A percentile compares a stretch with the other conserved stretches of the same genome.
Evolutionary conservation across 139 green algal species (phyloP).

Genomic region (Coelastrella sp.): DNA sequence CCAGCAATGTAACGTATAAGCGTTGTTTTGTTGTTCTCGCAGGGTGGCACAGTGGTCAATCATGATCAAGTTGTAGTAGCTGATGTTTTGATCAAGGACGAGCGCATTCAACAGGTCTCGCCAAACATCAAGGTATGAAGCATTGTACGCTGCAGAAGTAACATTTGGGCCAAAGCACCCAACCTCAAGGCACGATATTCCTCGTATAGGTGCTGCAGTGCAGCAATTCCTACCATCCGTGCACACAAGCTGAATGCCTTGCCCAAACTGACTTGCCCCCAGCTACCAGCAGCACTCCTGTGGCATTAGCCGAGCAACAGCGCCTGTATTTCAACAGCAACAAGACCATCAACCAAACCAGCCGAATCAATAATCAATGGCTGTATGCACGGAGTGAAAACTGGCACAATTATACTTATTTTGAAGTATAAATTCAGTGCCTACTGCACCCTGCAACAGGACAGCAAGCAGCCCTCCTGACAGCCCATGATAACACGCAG

Average conservation of each 20-base stretch:
- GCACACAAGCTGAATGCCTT: neutral
- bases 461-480: neutral
- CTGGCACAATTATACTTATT: too few species aligned
- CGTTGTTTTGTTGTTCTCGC: neutral
- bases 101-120: slow-evolving; percentile 74
- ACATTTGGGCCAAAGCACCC: neutral
- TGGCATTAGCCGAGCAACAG: too few species aligned
- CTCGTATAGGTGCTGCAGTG: neutral
- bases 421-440: too few species aligned
- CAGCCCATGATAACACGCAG: neutral
- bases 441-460: neutral
- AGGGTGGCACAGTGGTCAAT: slow-evolving; percentile 95
- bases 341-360: too few species aligned
- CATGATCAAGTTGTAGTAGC: slow-evolving; percentile 71
- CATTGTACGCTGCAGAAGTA: neutral
- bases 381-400: too few species aligned
- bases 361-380: too few species aligned
- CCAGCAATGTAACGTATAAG: too few species aligned
- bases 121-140: slow-evolving; percentile 64
- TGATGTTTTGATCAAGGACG: slow-evolving; percentile 90
- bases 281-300: neutral
- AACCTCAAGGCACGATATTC: neutral
- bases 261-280: neutral
- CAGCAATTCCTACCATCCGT: neutral
- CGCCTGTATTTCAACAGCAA: too few species aligned